Evolutionary conservation across 306 rosid genomes (phyloP).

Genomic region (Inga leiocalycina): DNA sequence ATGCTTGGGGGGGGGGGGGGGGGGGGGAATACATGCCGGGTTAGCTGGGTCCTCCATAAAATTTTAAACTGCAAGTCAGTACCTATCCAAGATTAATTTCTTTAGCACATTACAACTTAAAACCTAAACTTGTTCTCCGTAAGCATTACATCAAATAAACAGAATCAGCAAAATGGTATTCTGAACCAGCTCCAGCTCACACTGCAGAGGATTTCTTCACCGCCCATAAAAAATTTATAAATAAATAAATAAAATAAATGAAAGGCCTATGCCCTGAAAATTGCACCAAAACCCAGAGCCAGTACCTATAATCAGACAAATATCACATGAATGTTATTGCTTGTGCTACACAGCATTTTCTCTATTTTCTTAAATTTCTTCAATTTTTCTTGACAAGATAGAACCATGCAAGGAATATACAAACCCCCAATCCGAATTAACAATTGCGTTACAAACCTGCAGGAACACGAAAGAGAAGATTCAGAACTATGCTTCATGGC

Average conservation of each 20-base stretch:
- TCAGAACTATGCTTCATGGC: conserved; percentile 61
- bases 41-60: background rate
- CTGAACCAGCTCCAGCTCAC: conserved; percentile 26
- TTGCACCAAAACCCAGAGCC: conserved; percentile 32
- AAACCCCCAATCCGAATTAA: conserved; percentile 69
- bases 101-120: background rate
- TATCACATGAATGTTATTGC: conserved; percentile 29
- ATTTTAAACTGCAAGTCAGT: background rate
- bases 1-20: too few relatives aligned
- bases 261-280: conserved; percentile 32
- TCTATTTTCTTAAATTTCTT: conserved; percentile 20
- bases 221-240: conserved; percentile 9
- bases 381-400: conserved; percentile 33
- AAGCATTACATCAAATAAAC: conserved; percentile 11
- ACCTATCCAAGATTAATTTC: background rate
- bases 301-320: conserved; percentile 25
- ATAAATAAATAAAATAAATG: conserved; percentile 28
- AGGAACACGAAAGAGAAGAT: conserved; percentile 71
- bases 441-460: conserved; percentile 82
- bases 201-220: conserved; percentile 11
- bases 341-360: conserved; percentile 46
- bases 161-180: conserved; percentile 8
- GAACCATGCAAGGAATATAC: conserved; percentile 67
- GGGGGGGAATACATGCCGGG: background rate
- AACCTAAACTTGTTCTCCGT: conserved; percentile 3